A percentile compares a stretch with the other conserved stretches of the same genome.
These are phyloP conservation scores for Amanita pallidorosea DNA, from an alignment of 768 basidiomycete species.

Conservation along the genomic window DNA sequence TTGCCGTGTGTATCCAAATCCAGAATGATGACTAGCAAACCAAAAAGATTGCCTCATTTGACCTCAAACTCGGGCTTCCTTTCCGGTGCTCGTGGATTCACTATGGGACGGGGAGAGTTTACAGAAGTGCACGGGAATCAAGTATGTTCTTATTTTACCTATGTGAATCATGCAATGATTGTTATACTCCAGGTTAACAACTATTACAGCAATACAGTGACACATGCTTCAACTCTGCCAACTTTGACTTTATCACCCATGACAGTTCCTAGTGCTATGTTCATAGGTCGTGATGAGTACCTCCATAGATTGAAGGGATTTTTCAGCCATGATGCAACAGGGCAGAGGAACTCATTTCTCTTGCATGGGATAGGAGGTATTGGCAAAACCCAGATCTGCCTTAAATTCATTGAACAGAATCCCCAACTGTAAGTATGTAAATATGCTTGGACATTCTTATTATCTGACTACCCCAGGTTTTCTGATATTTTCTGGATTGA, in stretches of 20 bases:
- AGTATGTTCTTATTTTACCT: too few relatives aligned
- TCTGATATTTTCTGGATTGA: conserved; percentile 15
- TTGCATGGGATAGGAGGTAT: conserved; percentile 13
- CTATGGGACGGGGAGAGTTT: too few relatives aligned
- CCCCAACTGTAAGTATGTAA: neutral
- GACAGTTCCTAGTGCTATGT: neutral
- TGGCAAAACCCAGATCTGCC: conserved; percentile 5
- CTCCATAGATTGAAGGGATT: conserved; percentile 6
- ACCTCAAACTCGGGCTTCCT: too few relatives aligned
- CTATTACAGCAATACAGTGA: too few relatives aligned
- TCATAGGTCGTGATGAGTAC: conserved; percentile 6
- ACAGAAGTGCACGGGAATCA: too few relatives aligned
- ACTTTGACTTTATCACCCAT: neutral
- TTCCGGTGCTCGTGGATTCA: too few relatives aligned
- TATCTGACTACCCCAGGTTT: conserved; percentile 6
- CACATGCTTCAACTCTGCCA: too few relatives aligned
- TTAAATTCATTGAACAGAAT: neutral
- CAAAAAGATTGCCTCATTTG: too few relatives aligned
- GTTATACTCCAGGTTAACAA: too few relatives aligned
- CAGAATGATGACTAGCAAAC: too few relatives aligned
- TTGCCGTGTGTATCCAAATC: too few relatives aligned
- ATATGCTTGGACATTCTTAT: neutral
- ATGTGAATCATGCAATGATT: too few relatives aligned
- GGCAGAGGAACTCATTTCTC: conserved; percentile 7
- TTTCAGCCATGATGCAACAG: neutral